A percentile compares a stretch with the other conserved stretches of the same genome.
Evolutionary conservation across 2,329 filamentous ascomycete species (phyloP).

Genomic region (Aureobasidium pullulans): DNA sequence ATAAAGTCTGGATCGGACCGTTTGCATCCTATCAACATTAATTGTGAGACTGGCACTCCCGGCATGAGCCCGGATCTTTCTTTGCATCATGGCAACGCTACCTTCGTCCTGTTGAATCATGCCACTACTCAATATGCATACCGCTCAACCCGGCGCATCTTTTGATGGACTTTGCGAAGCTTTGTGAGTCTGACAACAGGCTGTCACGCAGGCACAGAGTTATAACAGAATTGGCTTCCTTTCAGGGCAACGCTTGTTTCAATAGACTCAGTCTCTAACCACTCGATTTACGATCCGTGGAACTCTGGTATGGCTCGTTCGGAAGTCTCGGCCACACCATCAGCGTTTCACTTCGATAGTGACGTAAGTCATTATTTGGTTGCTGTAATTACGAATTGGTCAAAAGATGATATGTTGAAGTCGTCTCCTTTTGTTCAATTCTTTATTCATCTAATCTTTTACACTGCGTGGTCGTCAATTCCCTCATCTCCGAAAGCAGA

Average conservation of each 20-base stretch:
- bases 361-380: constrained; percentile 8
- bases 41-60: neutral
- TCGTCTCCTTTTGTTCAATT: neutral
- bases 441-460: neutral
- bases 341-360: constrained; percentile 4
- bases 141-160: neutral
- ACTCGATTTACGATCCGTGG: neutral
- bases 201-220: neutral
- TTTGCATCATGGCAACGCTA: neutral
- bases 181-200: no score
- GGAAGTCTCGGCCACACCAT: neutral
- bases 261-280: neutral
- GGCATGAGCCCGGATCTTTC: neutral
- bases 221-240: neutral
- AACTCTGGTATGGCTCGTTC: constrained; percentile 1
- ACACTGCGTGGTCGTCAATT: neutral
- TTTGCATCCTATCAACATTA: neutral
- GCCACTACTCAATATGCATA: neutral
- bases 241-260: neutral
- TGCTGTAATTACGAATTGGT: neutral
- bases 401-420: neutral
- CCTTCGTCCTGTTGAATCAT: neutral
- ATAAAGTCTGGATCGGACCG: neutral
- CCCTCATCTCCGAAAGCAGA: neutral
- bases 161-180: neutral